Base-by-base conservation (phyloP, 1,284 basidiomycete genomes). In the Trichosporon sp. region DNA sequence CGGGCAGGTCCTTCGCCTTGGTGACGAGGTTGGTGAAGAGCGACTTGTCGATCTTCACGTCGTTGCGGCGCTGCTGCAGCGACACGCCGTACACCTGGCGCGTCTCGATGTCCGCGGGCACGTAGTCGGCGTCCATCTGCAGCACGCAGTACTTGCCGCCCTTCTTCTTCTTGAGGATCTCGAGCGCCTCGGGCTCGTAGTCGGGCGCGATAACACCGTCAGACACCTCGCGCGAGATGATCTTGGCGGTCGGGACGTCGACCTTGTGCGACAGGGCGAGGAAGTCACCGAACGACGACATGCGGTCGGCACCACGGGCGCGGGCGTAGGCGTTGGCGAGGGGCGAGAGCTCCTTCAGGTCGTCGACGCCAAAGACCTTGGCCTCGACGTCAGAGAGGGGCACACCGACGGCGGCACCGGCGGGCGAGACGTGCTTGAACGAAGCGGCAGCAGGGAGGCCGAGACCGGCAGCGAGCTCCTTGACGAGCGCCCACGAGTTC, bases 231-330 rank as follows among this genome's bases (percentile, higher is more conserved):
- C 97, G 89, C 21, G 93, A 95, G 82, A 99, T 98, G 81, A 99
- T 97, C 75, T 90, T 90, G 65, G 96, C 96, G 11, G 96, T 99
- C 3, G 93, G 91, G 38, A 93, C 87, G 82, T 99, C 97, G 84
- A 95, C 97, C 38, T 89, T 89, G 67, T 92, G 90, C 27, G 94
- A 97, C 13, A 99, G 87, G 1, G 94, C 96, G 78, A 99, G 96
- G 82, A 99, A 97, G 85, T 99, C 97, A 27, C 96, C 96, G 80
- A 99, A 99, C 5, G 94, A 98, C 1, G 95, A 98, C 96, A 99
- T 99, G 68, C 96, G 90, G 83, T 99, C 97, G 21, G 96, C 97
- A 73, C 92, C 95, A 80, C 97, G 90, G 67, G 96, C 97, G 70
- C 97, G 91, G 47, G 96, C 95, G 78, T 99, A 99, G 1, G 97